phyloP scores from a whole-genome alignment of 2,329 filamentous ascomycete species.

The Trichophyton mentagrophytes region DNA sequence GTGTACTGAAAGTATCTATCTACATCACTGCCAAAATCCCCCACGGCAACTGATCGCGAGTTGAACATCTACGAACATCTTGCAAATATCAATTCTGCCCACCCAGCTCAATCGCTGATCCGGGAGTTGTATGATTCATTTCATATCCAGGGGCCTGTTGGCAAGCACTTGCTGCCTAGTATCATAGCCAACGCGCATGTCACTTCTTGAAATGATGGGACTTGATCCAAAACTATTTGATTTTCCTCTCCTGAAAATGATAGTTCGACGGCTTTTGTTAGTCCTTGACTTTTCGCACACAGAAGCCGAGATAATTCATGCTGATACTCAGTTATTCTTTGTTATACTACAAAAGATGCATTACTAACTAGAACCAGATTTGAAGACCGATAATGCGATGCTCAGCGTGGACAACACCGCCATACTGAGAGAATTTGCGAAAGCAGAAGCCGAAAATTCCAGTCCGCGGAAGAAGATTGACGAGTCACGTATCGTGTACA shows the following conservation, averaged over 20 bases:
- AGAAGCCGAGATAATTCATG: constrained; percentile 19
- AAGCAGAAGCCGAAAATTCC: constrained; percentile 19
- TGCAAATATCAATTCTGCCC: not conserved
- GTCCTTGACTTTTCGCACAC: constrained; percentile 22
- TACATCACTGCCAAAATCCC: no score
- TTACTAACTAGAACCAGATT: constrained; percentile 15
- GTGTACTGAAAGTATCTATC: not conserved
- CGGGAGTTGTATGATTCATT: not conserved
- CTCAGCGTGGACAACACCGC: constrained; percentile 19
- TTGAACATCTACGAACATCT: not conserved
- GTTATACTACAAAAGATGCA: not conserved
- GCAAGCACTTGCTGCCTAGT: not conserved
- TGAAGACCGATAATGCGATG: constrained; percentile 24
- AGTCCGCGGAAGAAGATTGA: constrained; percentile 17
- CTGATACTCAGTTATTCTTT: constrained; percentile 13
- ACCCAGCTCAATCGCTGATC: not conserved
- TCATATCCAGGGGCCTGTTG: not conserved
- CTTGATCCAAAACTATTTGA: constrained; percentile 10
- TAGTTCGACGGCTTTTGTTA: constrained; percentile 15
- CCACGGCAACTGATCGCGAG: no score
- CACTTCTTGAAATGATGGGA: not conserved
- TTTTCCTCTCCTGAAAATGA: constrained; percentile 15
- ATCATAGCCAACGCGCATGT: not conserved
- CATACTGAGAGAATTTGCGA: constrained; percentile 19
- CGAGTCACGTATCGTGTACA: constrained; percentile 18